A percentile compares a stretch with the other conserved stretches of the same genome.
These are phyloP conservation scores for Hyphopichia pseudoburtonii DNA, from an alignment of 1,139 yeast species.

Conservation along the genomic window DNA sequence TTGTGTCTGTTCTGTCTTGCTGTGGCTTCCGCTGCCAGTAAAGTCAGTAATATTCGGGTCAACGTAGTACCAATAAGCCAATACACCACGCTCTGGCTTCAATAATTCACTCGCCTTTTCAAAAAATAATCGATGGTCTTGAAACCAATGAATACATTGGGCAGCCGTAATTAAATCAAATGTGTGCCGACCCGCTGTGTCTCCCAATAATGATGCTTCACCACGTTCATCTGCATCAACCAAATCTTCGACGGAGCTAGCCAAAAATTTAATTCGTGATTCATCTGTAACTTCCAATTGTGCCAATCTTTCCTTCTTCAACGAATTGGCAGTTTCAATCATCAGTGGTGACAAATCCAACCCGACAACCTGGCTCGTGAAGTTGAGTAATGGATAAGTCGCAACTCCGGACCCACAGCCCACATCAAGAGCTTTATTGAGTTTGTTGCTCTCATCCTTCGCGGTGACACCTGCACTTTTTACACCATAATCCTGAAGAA, in stretches of 20 bases:
- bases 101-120: conserved; percentile 26
- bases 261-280: conserved; percentile 28
- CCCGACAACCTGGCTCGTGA: conserved; percentile 31
- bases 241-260: conserved; percentile 38
- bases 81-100: conserved; percentile 36
- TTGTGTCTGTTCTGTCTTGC: conserved; percentile 15
- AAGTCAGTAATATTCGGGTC: conserved; percentile 39
- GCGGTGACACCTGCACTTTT: conserved; percentile 11
- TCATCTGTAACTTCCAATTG: conserved; percentile 27
- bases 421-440: conserved; percentile 29
- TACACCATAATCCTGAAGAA: conserved; percentile 31
- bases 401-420: conserved; percentile 48
- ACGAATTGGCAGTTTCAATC: conserved; percentile 34
- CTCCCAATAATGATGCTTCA: conserved; percentile 3
- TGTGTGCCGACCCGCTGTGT: conserved; percentile 15
- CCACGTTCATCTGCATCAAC: conserved; percentile 8
- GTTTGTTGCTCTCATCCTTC: conserved; percentile 19
- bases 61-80: conserved; percentile 46
- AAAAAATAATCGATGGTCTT: conserved; percentile 36
- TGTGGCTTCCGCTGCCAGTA: conserved; percentile 14
- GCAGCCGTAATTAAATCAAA: conserved; percentile 45
- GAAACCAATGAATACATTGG: conserved; percentile 49
- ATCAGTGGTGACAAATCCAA: conserved; percentile 34
- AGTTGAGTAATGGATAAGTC: conserved; percentile 34
- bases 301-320: conserved; percentile 18